These are phyloP conservation scores for Aspergillus funiculosus DNA, from an alignment of 495 filamentous ascomycete genomes.

Conservation along the genomic window DNA sequence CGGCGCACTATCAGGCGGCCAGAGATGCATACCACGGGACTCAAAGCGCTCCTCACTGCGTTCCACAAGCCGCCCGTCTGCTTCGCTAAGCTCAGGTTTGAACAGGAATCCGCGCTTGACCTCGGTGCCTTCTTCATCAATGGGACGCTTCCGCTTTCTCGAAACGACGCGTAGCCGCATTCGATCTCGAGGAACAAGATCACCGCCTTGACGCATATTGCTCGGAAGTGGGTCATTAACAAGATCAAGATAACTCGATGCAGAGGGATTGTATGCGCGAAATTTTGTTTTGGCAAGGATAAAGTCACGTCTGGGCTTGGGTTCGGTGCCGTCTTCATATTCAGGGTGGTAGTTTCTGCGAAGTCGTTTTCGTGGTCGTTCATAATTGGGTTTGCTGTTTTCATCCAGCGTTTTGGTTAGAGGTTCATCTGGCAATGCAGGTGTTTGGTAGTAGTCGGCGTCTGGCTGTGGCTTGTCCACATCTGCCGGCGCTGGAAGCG, in stretches of 20 bases:
- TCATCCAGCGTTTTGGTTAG: slow-evolving; percentile 26
- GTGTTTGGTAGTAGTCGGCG: slow-evolving; percentile 5
- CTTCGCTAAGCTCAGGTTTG: slow-evolving; percentile 26
- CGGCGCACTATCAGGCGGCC: slow-evolving; percentile 52
- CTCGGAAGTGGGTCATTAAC: slow-evolving; percentile 50
- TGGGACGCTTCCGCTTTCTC: slow-evolving; percentile 34
- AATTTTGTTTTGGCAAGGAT: slow-evolving; percentile 55
- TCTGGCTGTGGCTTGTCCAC: slow-evolving; percentile 13
- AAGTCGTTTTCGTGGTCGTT: slow-evolving; percentile 35
- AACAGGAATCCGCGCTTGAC: slow-evolving; percentile 30
- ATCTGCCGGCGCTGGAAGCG: slow-evolving; percentile 45
- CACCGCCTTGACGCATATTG: slow-evolving; percentile 22
- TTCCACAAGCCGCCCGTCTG: slow-evolving; percentile 24
- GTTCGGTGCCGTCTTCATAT: slow-evolving; percentile 42
- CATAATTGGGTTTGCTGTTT: slow-evolving; percentile 34
- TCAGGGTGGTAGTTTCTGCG: slow-evolving; percentile 40
- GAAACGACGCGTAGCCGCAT: slow-evolving; percentile 51
- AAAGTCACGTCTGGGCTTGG: slow-evolving; percentile 38
- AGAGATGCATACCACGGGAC: slow-evolving; percentile 47
- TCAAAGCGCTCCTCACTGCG: slow-evolving; percentile 44
- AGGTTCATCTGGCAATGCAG: slow-evolving; percentile 27
- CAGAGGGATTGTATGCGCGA: slow-evolving; percentile 52
- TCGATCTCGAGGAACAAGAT: slow-evolving; percentile 35
- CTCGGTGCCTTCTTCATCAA: slow-evolving; percentile 35
- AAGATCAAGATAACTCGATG: slow-evolving; percentile 60